Conservation (phyloP, 192 early-diverging fungal species). For the Linnemannia zychae region DNA sequence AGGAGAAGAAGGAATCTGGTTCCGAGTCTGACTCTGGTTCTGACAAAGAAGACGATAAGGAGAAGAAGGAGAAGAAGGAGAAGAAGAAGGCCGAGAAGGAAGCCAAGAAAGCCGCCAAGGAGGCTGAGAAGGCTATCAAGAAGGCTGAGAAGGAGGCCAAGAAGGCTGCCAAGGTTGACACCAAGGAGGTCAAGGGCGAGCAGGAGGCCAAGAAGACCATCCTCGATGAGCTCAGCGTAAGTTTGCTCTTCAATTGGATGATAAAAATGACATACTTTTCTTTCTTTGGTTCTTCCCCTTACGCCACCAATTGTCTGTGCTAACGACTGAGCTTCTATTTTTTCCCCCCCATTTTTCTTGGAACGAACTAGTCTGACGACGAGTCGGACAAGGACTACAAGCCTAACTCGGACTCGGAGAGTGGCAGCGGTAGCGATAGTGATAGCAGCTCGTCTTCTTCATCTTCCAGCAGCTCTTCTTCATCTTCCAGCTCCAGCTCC, state of each 20-base stretch:
- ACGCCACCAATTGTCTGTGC: slow-evolving; percentile 26
- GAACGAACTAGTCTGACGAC: slow-evolving; percentile 33
- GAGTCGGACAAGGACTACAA: slow-evolving; percentile 47
- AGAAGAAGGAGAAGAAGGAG: slow-evolving; percentile 18
- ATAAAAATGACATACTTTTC: background rate
- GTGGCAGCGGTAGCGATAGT: slow-evolving; percentile 8
- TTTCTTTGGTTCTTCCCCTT: background rate
- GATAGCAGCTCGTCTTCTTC: slow-evolving; percentile 19
- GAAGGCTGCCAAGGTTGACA: slow-evolving; percentile 5
- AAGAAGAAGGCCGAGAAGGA: slow-evolving; percentile 9
- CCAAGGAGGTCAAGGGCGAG: background rate
- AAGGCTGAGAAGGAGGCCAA: background rate
- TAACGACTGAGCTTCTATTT: background rate
- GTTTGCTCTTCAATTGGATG: background rate
- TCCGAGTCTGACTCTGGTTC: background rate
- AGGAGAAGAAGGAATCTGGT: slow-evolving; percentile 4
- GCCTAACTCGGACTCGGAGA: slow-evolving; percentile 12
- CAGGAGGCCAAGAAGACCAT: slow-evolving; percentile 19
- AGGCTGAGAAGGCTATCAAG: background rate
- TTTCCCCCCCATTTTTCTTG: background rate
- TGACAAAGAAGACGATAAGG: slow-evolving; percentile 11
- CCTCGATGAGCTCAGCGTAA: slow-evolving; percentile 42
- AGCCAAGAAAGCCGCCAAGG: background rate
- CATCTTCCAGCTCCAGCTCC: background rate
- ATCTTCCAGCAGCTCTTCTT: slow-evolving; percentile 15